Percentiles rank a stretch among this genome's conserved stretches.
phyloP scores from a whole-genome alignment of 768 basidiomycete species.

The Psilocybe cyanescens region DNA sequence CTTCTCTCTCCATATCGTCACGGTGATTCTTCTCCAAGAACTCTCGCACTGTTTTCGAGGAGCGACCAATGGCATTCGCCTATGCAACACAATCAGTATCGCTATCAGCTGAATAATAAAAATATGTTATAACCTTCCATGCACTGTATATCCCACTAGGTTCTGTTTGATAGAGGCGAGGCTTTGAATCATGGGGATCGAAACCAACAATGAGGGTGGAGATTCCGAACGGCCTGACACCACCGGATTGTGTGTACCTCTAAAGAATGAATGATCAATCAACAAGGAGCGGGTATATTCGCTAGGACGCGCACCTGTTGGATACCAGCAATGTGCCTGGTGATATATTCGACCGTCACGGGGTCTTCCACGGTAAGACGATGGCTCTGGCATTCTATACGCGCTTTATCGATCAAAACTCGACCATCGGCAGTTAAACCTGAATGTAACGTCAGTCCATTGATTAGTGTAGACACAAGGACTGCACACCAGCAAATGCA shows the following conservation, averaged over 20 bases:
- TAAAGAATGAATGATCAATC: slow-evolving; percentile 31
- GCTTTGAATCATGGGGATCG: slow-evolving; percentile 87
- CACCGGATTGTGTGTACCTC: slow-evolving; percentile 98
- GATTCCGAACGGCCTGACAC: slow-evolving; percentile 97
- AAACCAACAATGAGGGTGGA: slow-evolving; percentile 97
- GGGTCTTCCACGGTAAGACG: slow-evolving; percentile 97
- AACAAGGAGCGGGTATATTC: not conserved
- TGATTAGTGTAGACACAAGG: slow-evolving; percentile 1
- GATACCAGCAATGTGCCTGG: slow-evolving; percentile 96
- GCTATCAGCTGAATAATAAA: not conserved
- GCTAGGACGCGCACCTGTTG: slow-evolving; percentile 73
- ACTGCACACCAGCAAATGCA: slow-evolving; percentile 88
- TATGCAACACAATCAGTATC: slow-evolving; percentile 31
- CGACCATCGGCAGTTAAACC: slow-evolving; percentile 98
- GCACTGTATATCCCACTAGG: slow-evolving; percentile 97
- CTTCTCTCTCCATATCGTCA: slow-evolving; percentile 86
- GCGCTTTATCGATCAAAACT: slow-evolving; percentile 96
- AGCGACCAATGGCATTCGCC: slow-evolving; percentile 98
- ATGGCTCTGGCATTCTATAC: slow-evolving; percentile 97
- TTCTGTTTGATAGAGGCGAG: slow-evolving; percentile 95
- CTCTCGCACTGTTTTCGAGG: slow-evolving; percentile 97
- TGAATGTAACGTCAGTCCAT: slow-evolving; percentile 33
- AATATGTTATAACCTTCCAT: slow-evolving; percentile 77
- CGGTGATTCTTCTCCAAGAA: slow-evolving; percentile 98
- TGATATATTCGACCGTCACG: slow-evolving; percentile 97